Evolutionary conservation across 495 filamentous ascomycete species (phyloP).

Genomic region (Emericellopsis terricola): DNA sequence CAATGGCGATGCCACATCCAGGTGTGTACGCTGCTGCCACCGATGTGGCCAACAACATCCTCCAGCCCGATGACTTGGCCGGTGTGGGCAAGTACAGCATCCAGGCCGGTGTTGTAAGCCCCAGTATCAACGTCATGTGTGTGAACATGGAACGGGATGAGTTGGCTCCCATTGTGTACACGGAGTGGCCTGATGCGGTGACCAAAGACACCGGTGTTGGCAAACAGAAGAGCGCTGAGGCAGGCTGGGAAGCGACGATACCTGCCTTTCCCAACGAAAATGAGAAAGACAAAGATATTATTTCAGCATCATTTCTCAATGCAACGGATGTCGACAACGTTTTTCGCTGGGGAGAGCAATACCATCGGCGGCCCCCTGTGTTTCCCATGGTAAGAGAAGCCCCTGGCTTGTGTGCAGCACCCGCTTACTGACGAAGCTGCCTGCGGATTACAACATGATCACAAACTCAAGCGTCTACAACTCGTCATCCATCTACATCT

Average conservation of each 20-base stretch:
- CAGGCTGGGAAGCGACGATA: slow-evolving; percentile 13
- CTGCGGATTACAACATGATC: slow-evolving; percentile 44
- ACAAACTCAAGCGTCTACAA: slow-evolving; percentile 27
- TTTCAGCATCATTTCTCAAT: too few species aligned
- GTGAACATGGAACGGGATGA: slow-evolving; percentile 38
- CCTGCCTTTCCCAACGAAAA: too few species aligned
- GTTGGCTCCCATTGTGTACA: slow-evolving; percentile 42
- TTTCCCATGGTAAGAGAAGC: slow-evolving; percentile 34
- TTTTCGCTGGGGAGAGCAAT: slow-evolving; percentile 40
- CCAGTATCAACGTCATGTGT: slow-evolving; percentile 52
- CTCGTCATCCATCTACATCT: slow-evolving; percentile 39
- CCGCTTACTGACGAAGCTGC: too few species aligned
- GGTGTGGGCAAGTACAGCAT: slow-evolving; percentile 50
- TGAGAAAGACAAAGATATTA: too few species aligned
- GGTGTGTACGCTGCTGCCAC: slow-evolving; percentile 43
- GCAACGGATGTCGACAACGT: slow-evolving; percentile 47
- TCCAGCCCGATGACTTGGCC: slow-evolving; percentile 43
- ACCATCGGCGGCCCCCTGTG: slow-evolving; percentile 35
- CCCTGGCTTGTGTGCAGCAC: too few species aligned
- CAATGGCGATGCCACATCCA: slow-evolving; percentile 54
- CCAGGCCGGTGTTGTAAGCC: slow-evolving; percentile 43
- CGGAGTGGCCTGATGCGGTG: slow-evolving; percentile 30
- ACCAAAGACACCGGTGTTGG: slow-evolving; percentile 8
- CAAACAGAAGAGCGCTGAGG: slow-evolving; percentile 6
- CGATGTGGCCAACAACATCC: slow-evolving; percentile 39